Evolutionary conservation across 73 alveolate genomes (phyloP).

Genomic region (Blepharisma japonicum): DNA sequence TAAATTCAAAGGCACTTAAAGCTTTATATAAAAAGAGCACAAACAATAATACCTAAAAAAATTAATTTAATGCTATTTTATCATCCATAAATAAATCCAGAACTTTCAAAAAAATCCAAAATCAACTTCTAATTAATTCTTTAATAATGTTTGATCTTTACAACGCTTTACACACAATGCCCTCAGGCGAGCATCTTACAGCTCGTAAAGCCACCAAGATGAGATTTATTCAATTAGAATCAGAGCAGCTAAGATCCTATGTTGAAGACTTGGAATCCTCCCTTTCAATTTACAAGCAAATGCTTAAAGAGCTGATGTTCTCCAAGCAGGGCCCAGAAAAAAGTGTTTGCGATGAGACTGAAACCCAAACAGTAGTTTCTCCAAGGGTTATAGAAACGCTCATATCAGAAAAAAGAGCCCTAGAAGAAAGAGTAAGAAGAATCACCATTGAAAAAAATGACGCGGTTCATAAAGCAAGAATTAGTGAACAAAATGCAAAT

Average conservation of each 20-base stretch:
- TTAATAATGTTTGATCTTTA: no score
- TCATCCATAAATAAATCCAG: no score
- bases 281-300: slow-evolving; percentile 3
- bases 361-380: neutral
- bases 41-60: no score
- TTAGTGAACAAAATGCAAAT: neutral
- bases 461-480: neutral
- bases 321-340: neutral
- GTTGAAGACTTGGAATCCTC: slow-evolving; percentile 26
- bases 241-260: slow-evolving; percentile 9
- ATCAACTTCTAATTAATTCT: no score
- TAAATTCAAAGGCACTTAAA: no score
- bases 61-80: no score
- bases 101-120: no score
- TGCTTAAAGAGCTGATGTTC: neutral
- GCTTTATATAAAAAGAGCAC: no score
- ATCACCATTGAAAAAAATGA: neutral
- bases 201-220: slow-evolving; percentile 17
- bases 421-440: slow-evolving; percentile 17
- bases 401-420: neutral
- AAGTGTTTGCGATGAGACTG: slow-evolving; percentile 8
- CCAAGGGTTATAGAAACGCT: slow-evolving; percentile 7
- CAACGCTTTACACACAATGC: no score
- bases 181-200: slow-evolving; percentile 19
- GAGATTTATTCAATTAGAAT: slow-evolving; percentile 16